phyloP scores from a whole-genome alignment of 768 basidiomycete genomes.

The Scleroderma citrinum region DNA sequence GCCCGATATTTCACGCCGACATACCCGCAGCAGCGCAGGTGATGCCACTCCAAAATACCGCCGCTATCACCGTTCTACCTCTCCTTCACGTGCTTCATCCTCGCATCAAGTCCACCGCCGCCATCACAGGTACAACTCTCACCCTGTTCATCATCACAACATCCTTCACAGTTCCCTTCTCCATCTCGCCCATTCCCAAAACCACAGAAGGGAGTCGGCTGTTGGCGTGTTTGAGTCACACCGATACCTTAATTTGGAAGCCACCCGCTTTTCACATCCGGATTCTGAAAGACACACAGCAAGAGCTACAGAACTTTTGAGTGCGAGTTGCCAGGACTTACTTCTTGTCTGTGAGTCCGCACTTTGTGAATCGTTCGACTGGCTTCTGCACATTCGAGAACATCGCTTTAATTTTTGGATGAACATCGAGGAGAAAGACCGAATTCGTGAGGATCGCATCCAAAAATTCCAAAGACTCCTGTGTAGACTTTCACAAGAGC shows the following conservation, averaged over 20 bases:
- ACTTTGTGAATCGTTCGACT: constrained; percentile 38
- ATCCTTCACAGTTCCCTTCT: constrained; percentile 34
- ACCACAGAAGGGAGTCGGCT: constrained; percentile 38
- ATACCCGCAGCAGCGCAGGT: background rate
- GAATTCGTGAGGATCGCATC: constrained; percentile 29
- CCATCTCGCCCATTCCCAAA: constrained; percentile 30
- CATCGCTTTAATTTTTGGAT: constrained; percentile 36
- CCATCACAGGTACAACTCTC: constrained; percentile 10
- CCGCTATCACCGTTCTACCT: background rate
- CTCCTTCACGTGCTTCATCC: constrained; percentile 4
- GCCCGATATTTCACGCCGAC: constrained; percentile 8
- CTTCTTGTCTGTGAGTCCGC: constrained; percentile 38
- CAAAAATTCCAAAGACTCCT: constrained; percentile 33
- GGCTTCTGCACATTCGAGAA: constrained; percentile 41
- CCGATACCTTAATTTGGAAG: constrained; percentile 63
- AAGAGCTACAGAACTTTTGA: constrained; percentile 39
- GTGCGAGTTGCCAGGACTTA: constrained; percentile 49
- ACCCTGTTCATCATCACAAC: constrained; percentile 29
- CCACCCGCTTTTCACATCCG: constrained; percentile 45
- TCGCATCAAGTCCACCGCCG: constrained; percentile 7
- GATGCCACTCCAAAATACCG: background rate
- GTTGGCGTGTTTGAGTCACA: constrained; percentile 75
- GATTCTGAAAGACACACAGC: constrained; percentile 37
- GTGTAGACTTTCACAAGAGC: constrained; percentile 27
- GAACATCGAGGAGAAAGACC: constrained; percentile 24